phyloP scores from a whole-genome alignment of 164 flowering plant genomes.

The Chimonanthus praecox region DNA sequence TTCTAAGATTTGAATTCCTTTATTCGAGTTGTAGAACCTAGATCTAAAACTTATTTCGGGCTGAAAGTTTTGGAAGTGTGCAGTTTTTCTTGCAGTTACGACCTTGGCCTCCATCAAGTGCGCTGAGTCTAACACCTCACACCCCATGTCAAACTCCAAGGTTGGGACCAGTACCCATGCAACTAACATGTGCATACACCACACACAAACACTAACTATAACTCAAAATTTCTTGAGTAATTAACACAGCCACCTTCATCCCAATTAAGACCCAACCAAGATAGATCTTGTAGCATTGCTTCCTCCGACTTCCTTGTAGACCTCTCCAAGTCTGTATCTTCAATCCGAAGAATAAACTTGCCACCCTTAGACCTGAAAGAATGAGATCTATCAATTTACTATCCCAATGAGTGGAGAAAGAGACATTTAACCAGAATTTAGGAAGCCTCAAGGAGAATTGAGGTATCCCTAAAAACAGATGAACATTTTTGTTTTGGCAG shows the following conservation, averaged over 20 bases:
- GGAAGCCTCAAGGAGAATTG: neutral
- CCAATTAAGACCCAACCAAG: constrained; percentile 97
- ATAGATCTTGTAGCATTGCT: constrained; percentile 67
- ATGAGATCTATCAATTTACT: neutral
- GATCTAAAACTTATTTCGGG: too few species aligned
- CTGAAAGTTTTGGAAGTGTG: too few species aligned
- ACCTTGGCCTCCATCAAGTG: too few species aligned
- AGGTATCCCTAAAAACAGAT: neutral
- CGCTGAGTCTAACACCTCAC: too few species aligned
- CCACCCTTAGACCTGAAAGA: constrained; percentile 78
- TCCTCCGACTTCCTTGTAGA: constrained; percentile 87
- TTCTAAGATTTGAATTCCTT: too few species aligned
- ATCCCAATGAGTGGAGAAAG: neutral
- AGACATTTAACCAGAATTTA: neutral
- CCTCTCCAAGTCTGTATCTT: constrained; percentile 93
- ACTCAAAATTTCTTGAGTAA: too few species aligned
- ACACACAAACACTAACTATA: neutral
- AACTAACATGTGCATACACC: too few species aligned
- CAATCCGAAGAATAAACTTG: constrained; percentile 81
- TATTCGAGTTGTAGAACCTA: too few species aligned
- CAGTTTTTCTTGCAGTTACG: too few species aligned
- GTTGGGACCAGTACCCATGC: too few species aligned
- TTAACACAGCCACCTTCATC: constrained; percentile 65
- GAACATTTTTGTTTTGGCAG: neutral
- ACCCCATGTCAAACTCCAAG: too few species aligned